Base-by-base conservation (phyloP, 2,329 filamentous ascomycete genomes). In the Didymella pomorum region DNA sequence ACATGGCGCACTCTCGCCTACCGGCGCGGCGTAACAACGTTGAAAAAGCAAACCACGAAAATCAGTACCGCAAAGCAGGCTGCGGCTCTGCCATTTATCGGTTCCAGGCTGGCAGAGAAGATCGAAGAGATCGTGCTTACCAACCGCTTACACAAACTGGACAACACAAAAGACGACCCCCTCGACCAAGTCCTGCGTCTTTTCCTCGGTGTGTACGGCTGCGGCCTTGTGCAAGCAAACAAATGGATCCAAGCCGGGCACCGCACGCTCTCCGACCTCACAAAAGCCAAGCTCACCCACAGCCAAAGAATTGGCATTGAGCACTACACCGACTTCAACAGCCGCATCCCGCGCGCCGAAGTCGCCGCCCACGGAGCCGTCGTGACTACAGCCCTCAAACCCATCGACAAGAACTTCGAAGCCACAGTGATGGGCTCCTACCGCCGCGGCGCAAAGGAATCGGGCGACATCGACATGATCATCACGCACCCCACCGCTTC, bases 121-220 rank as follows among this genome's bases (percentile, higher is more conserved):
- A 95, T 98, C 62, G 91, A 95, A 68, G 94, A 97, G 72, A 96
- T 97, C 42, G 91, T 87, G 2, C 82, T 83, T 37, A 97, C 92
- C 0, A 85, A 92, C 68, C 82, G 83, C 25, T 83, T 97, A 0
- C 84, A 84, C 41, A 84, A 89, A 35, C 82, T 97, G 0, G 89
- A 96, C 31, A 86, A 88, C 66, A 86, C 90, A 0, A 84, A 85
- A 53, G 77, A 82, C 3, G 89, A 96, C 45, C 86, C 89, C 0
- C 80, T 83, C n/a, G 87, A 92, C 62, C 77, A 82, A 16, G 77
- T 86, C 0, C 78, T 96, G 1, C 85, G 88, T 56, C 74, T 86
- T 0, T 97, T 97, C 70, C 81, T 92, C 23, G 84, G 87, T 0
- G 86, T 97, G 2, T 96, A 97, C 70, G 91, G 89, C 11, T 92